Percentiles rank a stretch among this genome's conserved stretches.
Evolutionary conservation across 75 land plant species (phyloP).

Genomic region (Sequoiadendron giganteum): DNA sequence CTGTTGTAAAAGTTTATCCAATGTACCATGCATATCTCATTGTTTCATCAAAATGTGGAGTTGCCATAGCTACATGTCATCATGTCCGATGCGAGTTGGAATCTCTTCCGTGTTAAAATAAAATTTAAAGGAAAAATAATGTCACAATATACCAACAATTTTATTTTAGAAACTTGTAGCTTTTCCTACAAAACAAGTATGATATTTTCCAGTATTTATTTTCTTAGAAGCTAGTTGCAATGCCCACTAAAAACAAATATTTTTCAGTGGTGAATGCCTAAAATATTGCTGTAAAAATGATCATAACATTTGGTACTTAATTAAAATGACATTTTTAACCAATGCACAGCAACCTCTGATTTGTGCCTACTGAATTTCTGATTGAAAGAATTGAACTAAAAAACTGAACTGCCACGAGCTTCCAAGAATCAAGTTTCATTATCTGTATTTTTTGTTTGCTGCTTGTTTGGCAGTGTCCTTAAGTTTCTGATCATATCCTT

Average conservation of each 20-base stretch:
- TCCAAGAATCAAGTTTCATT: background rate
- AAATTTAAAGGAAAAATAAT: background rate
- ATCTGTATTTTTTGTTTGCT: conserved; percentile 14
- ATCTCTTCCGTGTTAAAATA: background rate
- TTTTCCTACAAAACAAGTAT: background rate
- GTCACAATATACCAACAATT: background rate
- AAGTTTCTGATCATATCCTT: conserved; percentile 64
- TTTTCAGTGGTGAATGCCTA: background rate
- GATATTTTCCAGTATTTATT: background rate
- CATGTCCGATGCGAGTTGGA: background rate
- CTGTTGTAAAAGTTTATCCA: background rate
- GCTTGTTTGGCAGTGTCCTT: conserved; percentile 47
- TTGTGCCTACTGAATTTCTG: background rate
- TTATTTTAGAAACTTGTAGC: background rate
- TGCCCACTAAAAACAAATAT: background rate
- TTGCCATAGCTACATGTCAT: background rate
- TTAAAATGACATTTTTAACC: background rate
- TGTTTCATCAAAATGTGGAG: no score
- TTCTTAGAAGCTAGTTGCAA: background rate
- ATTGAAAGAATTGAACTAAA: background rate
- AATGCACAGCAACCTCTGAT: background rate
- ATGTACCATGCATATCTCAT: no score
- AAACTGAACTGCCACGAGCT: background rate
- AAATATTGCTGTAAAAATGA: background rate
- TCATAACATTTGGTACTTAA: no score